Evolutionary conservation across 202 grass and related monocot species (phyloP).

Genomic region (Panicum hallii): DNA sequence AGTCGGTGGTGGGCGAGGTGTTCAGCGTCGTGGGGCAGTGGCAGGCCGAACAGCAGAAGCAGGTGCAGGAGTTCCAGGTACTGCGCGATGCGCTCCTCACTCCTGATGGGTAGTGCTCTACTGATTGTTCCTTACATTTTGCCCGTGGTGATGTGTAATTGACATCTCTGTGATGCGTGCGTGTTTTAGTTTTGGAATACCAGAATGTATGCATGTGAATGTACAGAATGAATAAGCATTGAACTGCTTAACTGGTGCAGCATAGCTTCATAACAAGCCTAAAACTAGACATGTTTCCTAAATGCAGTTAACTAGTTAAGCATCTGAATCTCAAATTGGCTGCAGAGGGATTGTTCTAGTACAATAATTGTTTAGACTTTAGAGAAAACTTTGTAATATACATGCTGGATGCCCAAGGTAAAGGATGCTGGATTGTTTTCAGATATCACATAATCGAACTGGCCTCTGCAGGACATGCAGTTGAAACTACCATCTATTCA

Average conservation of each 20-base stretch:
- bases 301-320: not conserved
- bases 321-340: not conserved
- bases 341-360: conserved; percentile 1
- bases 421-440: not conserved
- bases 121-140: not conserved
- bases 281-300: conserved; percentile 8
- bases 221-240: not conserved
- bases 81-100: not conserved
- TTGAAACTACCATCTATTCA: not conserved
- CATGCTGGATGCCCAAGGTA: not conserved
- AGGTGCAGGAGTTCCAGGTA: conserved; percentile 88
- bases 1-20: conserved; percentile 79
- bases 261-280: not conserved
- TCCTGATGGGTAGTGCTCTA: not conserved
- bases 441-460: not conserved
- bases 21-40: conserved; percentile 93
- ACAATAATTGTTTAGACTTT: not conserved
- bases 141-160: not conserved
- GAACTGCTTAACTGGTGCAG: not conserved
- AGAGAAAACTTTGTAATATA: not conserved
- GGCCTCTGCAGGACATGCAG: not conserved
- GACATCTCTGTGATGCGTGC: not conserved
- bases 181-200: not conserved
- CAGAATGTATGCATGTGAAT: not conserved
- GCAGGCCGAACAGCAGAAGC: conserved; percentile 95